Evolutionary conservation across 106 monocot species (phyloP).

Genomic region (Ottelia alismoides): DNA sequence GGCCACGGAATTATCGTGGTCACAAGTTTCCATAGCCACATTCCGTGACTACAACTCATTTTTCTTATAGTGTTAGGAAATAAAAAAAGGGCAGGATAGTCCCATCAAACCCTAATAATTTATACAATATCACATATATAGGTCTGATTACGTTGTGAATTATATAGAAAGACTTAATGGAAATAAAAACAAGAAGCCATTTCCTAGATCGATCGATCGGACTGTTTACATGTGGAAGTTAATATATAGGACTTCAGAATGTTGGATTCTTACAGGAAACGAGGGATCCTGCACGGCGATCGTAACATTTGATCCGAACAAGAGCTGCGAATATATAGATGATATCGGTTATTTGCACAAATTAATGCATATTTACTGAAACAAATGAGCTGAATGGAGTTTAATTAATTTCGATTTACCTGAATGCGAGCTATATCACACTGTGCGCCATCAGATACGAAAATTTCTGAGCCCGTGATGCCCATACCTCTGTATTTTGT

Average conservation of each 20-base stretch:
- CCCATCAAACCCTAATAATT: too few relatives aligned
- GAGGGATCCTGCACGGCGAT: constrained; percentile 89
- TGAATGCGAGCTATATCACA: constrained; percentile 78
- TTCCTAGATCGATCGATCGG: too few relatives aligned
- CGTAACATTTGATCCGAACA: constrained; percentile 65
- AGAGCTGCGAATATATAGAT: constrained; percentile 51
- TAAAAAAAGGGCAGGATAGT: too few relatives aligned
- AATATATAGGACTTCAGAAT: neutral
- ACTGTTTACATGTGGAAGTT: neutral
- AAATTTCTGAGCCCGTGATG: constrained; percentile 52
- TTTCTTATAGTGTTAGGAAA: too few relatives aligned
- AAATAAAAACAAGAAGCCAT: neutral
- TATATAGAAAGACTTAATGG: too few relatives aligned
- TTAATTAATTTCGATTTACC: constrained; percentile 16
- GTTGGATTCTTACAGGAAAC: constrained; percentile 46
- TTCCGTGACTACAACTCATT: too few relatives aligned
- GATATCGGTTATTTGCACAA: too few relatives aligned
- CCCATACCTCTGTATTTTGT: constrained; percentile 43
- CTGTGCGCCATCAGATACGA: constrained; percentile 79
- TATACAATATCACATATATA: too few relatives aligned
- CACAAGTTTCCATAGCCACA: too few relatives aligned
- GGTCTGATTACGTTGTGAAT: too few relatives aligned
- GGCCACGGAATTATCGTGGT: too few relatives aligned
- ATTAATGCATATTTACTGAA: neutral
- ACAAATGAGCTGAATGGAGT: neutral